Conservation (phyloP, 2,329 filamentous ascomycete genomes). For the Chaetomium sp. region DNA sequence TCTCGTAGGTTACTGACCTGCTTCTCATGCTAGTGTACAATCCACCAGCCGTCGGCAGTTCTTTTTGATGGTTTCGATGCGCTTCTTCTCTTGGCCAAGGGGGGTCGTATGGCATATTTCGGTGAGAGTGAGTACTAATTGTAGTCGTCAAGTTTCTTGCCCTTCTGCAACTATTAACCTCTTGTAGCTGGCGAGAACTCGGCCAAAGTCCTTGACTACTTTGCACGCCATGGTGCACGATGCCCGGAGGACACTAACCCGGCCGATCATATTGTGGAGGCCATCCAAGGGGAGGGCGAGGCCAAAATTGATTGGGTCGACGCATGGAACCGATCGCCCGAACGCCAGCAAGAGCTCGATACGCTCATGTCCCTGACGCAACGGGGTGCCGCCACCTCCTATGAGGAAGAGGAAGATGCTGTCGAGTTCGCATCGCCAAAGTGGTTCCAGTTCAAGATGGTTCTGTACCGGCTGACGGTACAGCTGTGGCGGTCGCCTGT, state of each 20-base stretch:
- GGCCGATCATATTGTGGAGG: constrained; percentile 10
- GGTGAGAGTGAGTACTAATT: constrained; percentile 6
- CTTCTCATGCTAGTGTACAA: neutral
- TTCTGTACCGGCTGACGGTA: constrained; percentile 10
- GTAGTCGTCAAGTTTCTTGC: neutral
- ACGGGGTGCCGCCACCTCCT: neutral
- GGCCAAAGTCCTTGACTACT: constrained; percentile 8
- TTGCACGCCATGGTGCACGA: constrained; percentile 8
- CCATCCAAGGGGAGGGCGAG: constrained; percentile 6
- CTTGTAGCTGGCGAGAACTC: constrained; percentile 7
- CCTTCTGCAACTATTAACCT: neutral
- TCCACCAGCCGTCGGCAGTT: constrained; percentile 7
- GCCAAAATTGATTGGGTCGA: constrained; percentile 15
- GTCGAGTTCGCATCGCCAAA: constrained; percentile 12
- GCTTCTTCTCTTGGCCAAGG: constrained; percentile 8
- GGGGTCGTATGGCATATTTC: constrained; percentile 7
- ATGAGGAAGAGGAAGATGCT: neutral
- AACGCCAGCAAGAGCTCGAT: constrained; percentile 10
- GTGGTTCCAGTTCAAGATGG: constrained; percentile 18
- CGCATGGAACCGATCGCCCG: constrained; percentile 6
- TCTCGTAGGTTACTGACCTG: neutral
- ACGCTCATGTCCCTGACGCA: constrained; percentile 10
- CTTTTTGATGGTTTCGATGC: constrained; percentile 5
- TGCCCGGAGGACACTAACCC: constrained; percentile 10
- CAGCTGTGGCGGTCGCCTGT: constrained; percentile 16